These are phyloP conservation scores for Rhodotorula mucilaginosa DNA, from an alignment of 1,284 basidiomycete genomes.

Conservation along the genomic window DNA sequence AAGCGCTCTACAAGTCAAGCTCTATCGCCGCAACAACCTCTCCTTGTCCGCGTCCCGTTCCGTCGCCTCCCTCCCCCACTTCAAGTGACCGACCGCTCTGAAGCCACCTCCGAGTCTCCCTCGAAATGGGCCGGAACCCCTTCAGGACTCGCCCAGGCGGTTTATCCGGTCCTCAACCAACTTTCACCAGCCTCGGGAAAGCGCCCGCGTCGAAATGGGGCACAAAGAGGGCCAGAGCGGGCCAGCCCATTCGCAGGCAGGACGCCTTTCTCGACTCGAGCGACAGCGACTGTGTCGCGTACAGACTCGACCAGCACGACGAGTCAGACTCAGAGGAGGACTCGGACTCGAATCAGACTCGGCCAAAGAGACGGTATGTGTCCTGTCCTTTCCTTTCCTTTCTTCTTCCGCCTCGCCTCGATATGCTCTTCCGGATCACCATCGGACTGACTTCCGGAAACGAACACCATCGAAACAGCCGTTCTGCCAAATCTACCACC, in stretches of 20 bases:
- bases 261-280: background rate
- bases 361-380: too few species aligned
- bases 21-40: too few species aligned
- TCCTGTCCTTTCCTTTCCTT: too few species aligned
- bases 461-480: background rate
- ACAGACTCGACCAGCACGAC: background rate
- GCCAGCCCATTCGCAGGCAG: background rate
- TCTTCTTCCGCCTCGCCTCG: too few species aligned
- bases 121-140: background rate
- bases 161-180: background rate
- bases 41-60: too few species aligned
- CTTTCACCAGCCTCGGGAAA: background rate
- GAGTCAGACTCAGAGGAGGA: background rate
- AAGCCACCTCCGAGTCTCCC: too few species aligned
- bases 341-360: too few species aligned
- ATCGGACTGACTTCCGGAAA: too few species aligned
- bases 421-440: too few species aligned
- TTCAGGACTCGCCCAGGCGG: background rate
- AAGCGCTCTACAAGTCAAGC: too few species aligned
- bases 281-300: background rate
- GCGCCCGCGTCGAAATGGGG: conserved; percentile 1
- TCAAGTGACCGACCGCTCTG: too few species aligned
- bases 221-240: background rate
- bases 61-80: too few species aligned
- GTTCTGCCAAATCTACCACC: background rate